Conservation (phyloP, 2,329 filamentous ascomycete species). For the Claviceps paspali region DNA sequence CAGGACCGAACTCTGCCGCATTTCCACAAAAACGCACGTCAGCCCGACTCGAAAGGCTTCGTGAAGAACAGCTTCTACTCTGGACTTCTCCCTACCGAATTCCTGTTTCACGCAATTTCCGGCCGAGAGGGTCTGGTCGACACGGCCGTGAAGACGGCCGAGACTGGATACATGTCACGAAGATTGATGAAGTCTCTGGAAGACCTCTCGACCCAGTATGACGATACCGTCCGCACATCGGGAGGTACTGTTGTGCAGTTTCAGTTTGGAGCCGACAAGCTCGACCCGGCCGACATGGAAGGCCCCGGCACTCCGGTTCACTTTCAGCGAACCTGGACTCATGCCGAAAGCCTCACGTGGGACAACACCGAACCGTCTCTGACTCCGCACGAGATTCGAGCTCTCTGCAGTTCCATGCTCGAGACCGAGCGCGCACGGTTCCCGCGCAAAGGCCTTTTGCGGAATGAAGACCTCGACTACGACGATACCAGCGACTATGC, state of each 20-base stretch:
- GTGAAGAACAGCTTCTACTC: slow-evolving; percentile 96
- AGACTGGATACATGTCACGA: slow-evolving; percentile 98
- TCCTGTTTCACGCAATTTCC: slow-evolving; percentile 96
- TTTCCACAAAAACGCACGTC: slow-evolving; percentile 82
- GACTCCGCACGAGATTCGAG: slow-evolving; percentile 56
- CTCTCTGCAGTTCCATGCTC: slow-evolving; percentile 53
- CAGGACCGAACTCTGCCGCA: slow-evolving; percentile 90
- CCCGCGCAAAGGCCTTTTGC: slow-evolving; percentile 38
- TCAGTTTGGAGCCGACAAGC: slow-evolving; percentile 87
- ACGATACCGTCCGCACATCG: slow-evolving; percentile 87
- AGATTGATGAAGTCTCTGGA: slow-evolving; percentile 96
- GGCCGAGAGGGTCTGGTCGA: slow-evolving; percentile 97
- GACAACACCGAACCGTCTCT: slow-evolving; percentile 61
- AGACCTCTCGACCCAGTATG: slow-evolving; percentile 84
- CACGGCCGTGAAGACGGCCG: slow-evolving; percentile 96
- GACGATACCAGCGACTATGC: slow-evolving; percentile 51
- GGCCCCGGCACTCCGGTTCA: slow-evolving; percentile 83
- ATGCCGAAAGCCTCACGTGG: slow-evolving; percentile 63
- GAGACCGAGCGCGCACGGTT: slow-evolving; percentile 52
- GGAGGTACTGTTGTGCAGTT: slow-evolving; percentile 85
- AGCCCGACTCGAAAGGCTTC: slow-evolving; percentile 93
- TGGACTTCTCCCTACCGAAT: slow-evolving; percentile 77
- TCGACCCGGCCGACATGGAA: slow-evolving; percentile 97
- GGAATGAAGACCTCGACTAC: slow-evolving; percentile 49
- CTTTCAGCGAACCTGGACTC: slow-evolving; percentile 80